Evolutionary conservation across 352 stramenopile species (phyloP), one percentile per base, ranked within the genome.

Genomic region (Globisporangium echinulatum): DNA sequence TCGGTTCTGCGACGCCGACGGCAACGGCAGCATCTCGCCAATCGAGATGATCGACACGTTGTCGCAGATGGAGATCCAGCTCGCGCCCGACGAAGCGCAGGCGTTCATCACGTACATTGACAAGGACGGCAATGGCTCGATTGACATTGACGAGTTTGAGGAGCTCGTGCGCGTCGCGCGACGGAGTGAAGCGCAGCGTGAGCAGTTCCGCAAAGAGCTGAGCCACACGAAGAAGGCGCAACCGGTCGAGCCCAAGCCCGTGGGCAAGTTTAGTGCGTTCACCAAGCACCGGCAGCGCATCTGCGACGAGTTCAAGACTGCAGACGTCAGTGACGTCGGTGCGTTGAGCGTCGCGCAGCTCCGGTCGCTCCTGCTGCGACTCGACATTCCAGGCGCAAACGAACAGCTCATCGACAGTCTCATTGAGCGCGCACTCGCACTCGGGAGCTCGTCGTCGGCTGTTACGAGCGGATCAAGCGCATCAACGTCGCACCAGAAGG

Each of bases 131-230:
- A 90, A 94, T 19, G 82, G 82, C 7, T 87, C 78, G 3, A 92
- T 95, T 57, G 82, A 95, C 48, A 75, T 95, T 38, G 82, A 94
- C 61, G 83, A 93, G 55, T 93, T 95, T 52, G 82, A 92, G 59
- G 84, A 89, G 57, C 64, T 95, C 9, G 72, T 93, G 48, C 85
- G 85, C 9, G 73, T 90, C 33, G 77, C 83, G 0, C 75, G 81
- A 15, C 76, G 81, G 8, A 87, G 76, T 17, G 80, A 90, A 62
- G 78, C 79, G 1, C 79, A 90, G 58, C 82, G 79, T 7, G 79
- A 95, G 55, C 82, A 89, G 55, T 57, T 92, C 33, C 79, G 75
- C 48, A 84, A 82, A 61, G 83, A 90, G 55, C 63, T 87, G 10
- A 74, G 72, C 39, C 65, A 74, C n/a, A 51, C 65, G 8, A 83